A percentile compares a stretch with the other conserved stretches of the same genome.
Conservation (phyloP, 352 stramenopile genomes). For the Globisporangium orthogonon region DNA sequence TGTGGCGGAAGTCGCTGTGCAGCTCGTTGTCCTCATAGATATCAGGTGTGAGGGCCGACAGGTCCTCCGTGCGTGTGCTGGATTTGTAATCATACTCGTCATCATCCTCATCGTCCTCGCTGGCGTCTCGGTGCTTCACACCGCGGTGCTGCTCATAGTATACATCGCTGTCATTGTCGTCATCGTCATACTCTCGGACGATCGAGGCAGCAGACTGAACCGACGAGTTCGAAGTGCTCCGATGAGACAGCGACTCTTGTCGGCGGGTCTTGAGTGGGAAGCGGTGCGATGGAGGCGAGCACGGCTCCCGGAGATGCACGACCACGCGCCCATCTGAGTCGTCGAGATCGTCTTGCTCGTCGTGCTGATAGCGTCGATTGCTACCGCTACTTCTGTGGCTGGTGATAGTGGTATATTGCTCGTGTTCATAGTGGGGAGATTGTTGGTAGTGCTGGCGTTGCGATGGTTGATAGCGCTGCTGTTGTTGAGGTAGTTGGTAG, state of each 20-base stretch:
- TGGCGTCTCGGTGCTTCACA: neutral
- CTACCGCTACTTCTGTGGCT: neutral
- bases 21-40: constrained; percentile 56
- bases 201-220: neutral
- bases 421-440: neutral
- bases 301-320: constrained; percentile 1
- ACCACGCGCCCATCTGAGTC: neutral
- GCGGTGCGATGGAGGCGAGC: neutral
- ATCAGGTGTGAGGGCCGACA: constrained; percentile 21
- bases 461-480: neutral
- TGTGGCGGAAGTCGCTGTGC: constrained; percentile 46
- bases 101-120: neutral
- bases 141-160: neutral
- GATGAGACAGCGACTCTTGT: constrained; percentile 5
- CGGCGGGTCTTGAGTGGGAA: neutral
- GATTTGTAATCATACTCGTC: neutral
- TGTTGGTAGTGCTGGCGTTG: neutral
- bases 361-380: neutral
- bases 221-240: constrained; percentile 11
- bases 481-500: too few species aligned
- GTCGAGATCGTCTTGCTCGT: constrained; percentile 2
- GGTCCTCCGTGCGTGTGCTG: constrained; percentile 7
- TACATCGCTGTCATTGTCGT: neutral
- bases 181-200: neutral
- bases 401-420: neutral